phyloP scores from a whole-genome alignment of 371 early-diverging fungal species.

The Chytridium lagenaria region DNA sequence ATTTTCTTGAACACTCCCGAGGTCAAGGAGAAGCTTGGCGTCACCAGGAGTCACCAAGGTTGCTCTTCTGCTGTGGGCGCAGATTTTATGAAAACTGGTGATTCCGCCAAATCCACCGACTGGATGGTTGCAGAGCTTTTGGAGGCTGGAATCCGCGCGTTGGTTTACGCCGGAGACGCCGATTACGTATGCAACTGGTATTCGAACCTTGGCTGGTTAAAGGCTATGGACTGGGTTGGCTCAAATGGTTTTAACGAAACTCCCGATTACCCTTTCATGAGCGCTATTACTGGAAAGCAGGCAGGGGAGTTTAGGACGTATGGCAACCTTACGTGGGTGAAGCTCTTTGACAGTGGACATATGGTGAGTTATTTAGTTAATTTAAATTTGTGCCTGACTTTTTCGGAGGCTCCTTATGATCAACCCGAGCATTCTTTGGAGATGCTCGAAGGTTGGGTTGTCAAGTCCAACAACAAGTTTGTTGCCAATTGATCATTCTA shows the following conservation, averaged over 20 bases:
- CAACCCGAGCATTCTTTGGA: conserved; percentile 52
- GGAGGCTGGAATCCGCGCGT: conserved; percentile 76
- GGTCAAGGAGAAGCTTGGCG: conserved; percentile 82
- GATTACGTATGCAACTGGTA: conserved; percentile 83
- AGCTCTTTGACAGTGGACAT: conserved; percentile 88
- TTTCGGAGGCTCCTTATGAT: conserved; percentile 33
- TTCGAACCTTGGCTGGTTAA: conserved; percentile 92
- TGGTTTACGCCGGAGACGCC: conserved; percentile 88
- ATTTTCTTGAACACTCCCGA: conserved; percentile 73
- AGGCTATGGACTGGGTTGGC: conserved; percentile 83
- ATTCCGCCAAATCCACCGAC: conserved; percentile 91
- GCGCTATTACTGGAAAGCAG: conserved; percentile 41
- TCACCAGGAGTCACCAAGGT: conserved; percentile 68
- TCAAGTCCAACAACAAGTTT: background rate
- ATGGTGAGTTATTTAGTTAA: conserved; percentile 61
- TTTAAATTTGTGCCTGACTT: conserved; percentile 8
- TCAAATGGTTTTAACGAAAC: conserved; percentile 67
- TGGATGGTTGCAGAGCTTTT: conserved; percentile 74
- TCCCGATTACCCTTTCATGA: conserved; percentile 66
- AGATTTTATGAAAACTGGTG: conserved; percentile 77
- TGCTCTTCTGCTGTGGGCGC: conserved; percentile 86
- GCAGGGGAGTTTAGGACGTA: conserved; percentile 78
- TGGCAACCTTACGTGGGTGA: conserved; percentile 80
- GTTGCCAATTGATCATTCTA: conserved; percentile 8
- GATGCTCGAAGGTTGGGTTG: conserved; percentile 71